Conservation (phyloP, 176 grass and related monocot genomes). For the Zizania latifolia region DNA sequence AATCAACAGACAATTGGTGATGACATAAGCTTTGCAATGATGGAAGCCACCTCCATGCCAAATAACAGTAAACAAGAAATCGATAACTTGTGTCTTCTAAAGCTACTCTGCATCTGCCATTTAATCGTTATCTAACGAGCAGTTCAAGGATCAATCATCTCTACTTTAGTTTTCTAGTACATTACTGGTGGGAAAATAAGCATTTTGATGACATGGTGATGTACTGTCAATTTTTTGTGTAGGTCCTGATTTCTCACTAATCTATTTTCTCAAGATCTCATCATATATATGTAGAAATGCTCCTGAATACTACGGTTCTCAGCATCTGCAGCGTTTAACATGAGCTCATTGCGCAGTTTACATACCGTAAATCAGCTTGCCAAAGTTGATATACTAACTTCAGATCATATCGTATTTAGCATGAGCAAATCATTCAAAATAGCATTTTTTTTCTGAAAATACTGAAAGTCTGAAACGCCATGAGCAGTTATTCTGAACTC, state of each 20-base stretch:
- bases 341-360: background rate
- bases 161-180: background rate
- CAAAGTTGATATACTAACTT: background rate
- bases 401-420: constrained; percentile 5
- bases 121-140: background rate
- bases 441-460: background rate
- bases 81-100: background rate
- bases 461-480: background rate
- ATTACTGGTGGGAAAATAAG: background rate
- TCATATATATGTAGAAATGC: background rate
- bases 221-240: background rate
- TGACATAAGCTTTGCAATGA: constrained; percentile 19
- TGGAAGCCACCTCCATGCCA: constrained; percentile 1
- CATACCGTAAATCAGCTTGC: background rate
- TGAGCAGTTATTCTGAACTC: constrained; percentile 29
- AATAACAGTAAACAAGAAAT: background rate
- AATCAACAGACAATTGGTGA: background rate
- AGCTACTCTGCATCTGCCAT: background rate
- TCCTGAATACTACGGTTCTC: background rate
- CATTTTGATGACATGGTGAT: background rate
- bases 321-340: background rate
- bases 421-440: constrained; percentile 17
- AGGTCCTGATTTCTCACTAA: background rate
- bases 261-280: background rate
- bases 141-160: background rate